These are phyloP conservation scores for Mortierella sp. DNA, from an alignment of 371 early-diverging fungal species.

Conservation along the genomic window DNA sequence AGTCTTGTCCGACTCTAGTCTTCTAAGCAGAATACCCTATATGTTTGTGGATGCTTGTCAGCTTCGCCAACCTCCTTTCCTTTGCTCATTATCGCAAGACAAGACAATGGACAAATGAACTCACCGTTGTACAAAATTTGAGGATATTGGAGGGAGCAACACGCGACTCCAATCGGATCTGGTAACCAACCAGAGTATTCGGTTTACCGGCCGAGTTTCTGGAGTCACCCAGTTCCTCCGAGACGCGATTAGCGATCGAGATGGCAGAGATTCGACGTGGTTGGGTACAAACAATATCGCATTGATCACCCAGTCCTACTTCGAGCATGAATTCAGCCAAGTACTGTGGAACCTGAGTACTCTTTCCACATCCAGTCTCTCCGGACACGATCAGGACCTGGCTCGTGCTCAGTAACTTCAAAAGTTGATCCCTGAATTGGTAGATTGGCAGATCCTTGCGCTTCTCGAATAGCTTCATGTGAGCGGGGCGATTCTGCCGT, in stretches of 20 bases:
- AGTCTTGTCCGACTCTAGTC: slow-evolving; percentile 69
- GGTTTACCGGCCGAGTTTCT: slow-evolving; percentile 61
- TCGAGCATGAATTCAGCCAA: slow-evolving; percentile 74
- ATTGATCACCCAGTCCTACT: slow-evolving; percentile 53
- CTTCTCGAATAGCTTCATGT: slow-evolving; percentile 61
- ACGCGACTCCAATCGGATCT: slow-evolving; percentile 80
- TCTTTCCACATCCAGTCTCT: slow-evolving; percentile 96
- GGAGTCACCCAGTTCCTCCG: slow-evolving; percentile 77
- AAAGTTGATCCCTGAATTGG: slow-evolving; percentile 66
- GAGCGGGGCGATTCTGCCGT: slow-evolving; percentile 51
- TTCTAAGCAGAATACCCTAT: slow-evolving; percentile 77
- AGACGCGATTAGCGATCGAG: slow-evolving; percentile 92
- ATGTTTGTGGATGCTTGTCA: background rate
- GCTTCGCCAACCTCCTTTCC: background rate
- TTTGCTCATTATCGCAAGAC: too few species aligned
- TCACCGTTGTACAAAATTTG: slow-evolving; percentile 79
- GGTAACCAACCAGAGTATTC: slow-evolving; percentile 83
- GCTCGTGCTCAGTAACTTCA: slow-evolving; percentile 62
- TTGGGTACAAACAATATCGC: slow-evolving; percentile 90
- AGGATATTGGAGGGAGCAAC: slow-evolving; percentile 68
- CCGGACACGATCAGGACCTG: slow-evolving; percentile 87
- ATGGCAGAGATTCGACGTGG: slow-evolving; percentile 97
- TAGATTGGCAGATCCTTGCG: slow-evolving; percentile 73
- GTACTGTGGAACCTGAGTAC: slow-evolving; percentile 92
- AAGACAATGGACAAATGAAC: background rate